These are phyloP conservation scores for Fusarium nurragi DNA, from an alignment of 2,329 filamentous ascomycete species.

Conservation along the genomic window DNA sequence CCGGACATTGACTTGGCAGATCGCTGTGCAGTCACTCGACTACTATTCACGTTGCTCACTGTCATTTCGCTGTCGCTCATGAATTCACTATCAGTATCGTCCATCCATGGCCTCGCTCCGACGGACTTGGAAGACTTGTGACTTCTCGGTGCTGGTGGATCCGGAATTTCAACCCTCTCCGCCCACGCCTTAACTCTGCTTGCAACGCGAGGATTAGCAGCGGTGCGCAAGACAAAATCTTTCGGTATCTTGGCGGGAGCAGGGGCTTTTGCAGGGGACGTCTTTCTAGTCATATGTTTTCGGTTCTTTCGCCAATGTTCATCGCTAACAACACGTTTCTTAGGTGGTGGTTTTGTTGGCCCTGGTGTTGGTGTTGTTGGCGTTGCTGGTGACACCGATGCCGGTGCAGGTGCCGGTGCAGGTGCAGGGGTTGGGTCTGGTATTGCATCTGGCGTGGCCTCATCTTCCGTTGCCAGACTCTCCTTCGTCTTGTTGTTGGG, in stretches of 20 bases:
- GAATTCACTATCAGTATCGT: constrained; percentile 43
- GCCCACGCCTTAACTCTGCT: constrained; percentile 72
- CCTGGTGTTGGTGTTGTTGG: constrained; percentile 26
- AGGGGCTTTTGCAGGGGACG: constrained; percentile 49
- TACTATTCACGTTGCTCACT: constrained; percentile 40
- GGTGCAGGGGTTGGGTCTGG: constrained; percentile 47
- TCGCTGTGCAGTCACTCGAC: constrained; percentile 32
- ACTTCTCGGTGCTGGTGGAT: constrained; percentile 51
- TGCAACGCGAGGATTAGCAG: constrained; percentile 64
- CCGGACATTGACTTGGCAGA: constrained; percentile 41
- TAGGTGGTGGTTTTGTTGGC: constrained; percentile 68
- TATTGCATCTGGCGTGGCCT: constrained; percentile 33
- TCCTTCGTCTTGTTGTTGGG: constrained; percentile 46
- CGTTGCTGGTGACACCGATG: constrained; percentile 18
- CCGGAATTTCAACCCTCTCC: constrained; percentile 61
- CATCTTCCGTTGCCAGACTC: constrained; percentile 37
- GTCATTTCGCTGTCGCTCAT: constrained; percentile 47
- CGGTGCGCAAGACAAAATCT: constrained; percentile 64
- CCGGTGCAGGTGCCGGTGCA: background rate
- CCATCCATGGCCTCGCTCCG: constrained; percentile 40
- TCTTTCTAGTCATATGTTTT: constrained; percentile 57
- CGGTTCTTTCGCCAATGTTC: constrained; percentile 82
- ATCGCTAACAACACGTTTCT: constrained; percentile 93
- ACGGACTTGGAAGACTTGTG: constrained; percentile 51
- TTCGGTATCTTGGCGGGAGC: constrained; percentile 59